Percentiles rank a stretch among this genome's conserved stretches.
Evolutionary conservation across 129 eudicot genomes (phyloP).

Genomic region (Flaveria brownii): DNA sequence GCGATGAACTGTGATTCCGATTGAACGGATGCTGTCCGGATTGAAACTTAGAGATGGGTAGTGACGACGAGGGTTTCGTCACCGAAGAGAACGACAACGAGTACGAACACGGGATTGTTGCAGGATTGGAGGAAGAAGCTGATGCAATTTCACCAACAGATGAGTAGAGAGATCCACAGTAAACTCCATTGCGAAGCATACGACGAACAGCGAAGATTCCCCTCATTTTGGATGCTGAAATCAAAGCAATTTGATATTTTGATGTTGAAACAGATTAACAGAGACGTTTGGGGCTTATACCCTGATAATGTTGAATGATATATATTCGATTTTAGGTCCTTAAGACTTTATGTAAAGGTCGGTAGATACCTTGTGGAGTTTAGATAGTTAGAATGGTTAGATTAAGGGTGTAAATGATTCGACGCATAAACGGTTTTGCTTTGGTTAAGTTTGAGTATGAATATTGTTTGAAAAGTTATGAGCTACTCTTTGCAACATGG

Average conservation of each 20-base stretch:
- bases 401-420: no score
- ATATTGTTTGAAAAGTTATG: no score
- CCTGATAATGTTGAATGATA: not conserved
- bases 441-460: no score
- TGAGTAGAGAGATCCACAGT: slow-evolving; percentile 36
- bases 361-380: no score
- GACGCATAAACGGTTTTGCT: no score
- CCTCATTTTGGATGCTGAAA: slow-evolving; percentile 27
- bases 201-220: slow-evolving; percentile 39
- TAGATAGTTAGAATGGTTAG: no score
- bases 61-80: slow-evolving; percentile 33
- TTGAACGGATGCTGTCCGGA: slow-evolving; percentile 29
- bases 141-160: slow-evolving; percentile 34
- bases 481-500: no score
- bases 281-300: not conserved
- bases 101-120: slow-evolving; percentile 30
- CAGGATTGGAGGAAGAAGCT: slow-evolving; percentile 33
- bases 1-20: slow-evolving; percentile 26
- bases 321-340: not conserved
- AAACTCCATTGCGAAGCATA: slow-evolving; percentile 38
- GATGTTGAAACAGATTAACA: not conserved
- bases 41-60: slow-evolving; percentile 29
- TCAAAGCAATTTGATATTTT: not conserved
- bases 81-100: slow-evolving; percentile 31
- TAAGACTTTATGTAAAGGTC: not conserved